Evolutionary conservation across 2,329 filamentous ascomycete species (phyloP).

Genomic region (Pseudogymnoascus sp.): DNA sequence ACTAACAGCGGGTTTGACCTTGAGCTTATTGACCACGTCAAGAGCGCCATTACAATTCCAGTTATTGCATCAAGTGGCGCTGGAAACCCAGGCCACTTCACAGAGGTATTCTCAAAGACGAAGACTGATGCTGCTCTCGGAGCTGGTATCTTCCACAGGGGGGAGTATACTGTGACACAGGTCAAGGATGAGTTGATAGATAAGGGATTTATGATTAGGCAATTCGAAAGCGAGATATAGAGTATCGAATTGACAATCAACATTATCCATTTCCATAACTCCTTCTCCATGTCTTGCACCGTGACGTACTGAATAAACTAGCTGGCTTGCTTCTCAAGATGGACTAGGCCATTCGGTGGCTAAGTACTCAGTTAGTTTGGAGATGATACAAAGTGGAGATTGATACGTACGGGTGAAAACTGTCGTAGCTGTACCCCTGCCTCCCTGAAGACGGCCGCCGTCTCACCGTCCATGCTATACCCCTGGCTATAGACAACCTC

Average conservation of each 20-base stretch:
- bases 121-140: conserved; percentile 86
- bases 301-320: background rate
- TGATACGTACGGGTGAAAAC: conserved; percentile 67
- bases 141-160: conserved; percentile 95
- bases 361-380: conserved; percentile 27
- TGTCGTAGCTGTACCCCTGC: conserved; percentile 81
- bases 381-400: background rate
- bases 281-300: background rate
- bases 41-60: conserved; percentile 77
- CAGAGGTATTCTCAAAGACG: conserved; percentile 81
- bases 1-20: conserved; percentile 92
- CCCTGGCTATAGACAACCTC: conserved; percentile 93
- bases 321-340: conserved; percentile 42
- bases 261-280: background rate
- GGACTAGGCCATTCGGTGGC: conserved; percentile 58
- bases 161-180: conserved; percentile 88
- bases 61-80: conserved; percentile 94
- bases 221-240: conserved; percentile 49
- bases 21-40: conserved; percentile 84
- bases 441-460: conserved; percentile 72
- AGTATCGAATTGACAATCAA: background rate
- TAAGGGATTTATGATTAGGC: conserved; percentile 69
- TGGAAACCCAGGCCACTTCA: conserved; percentile 79
- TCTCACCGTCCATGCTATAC: conserved; percentile 88
- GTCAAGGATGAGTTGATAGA: conserved; percentile 76